Evolutionary conservation across 1,284 basidiomycete genomes (phyloP), one percentile per base, ranked within the genome.

Genomic region (Leccinum fallax): DNA sequence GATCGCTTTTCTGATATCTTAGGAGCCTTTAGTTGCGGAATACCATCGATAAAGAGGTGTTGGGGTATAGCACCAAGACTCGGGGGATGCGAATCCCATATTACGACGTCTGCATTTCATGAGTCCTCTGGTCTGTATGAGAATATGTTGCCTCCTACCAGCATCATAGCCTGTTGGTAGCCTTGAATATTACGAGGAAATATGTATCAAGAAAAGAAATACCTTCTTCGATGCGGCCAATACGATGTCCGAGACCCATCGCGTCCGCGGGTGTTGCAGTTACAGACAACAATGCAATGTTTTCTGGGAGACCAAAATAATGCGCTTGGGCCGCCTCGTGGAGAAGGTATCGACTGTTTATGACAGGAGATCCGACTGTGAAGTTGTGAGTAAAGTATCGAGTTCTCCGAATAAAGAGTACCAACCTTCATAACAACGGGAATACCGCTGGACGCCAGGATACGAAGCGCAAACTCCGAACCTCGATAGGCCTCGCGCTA

Each of bases 21-120:
- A 0, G 82, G 78, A 4, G 79, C 68, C 32, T 77, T 76, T 53
- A 90, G 79, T 67, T 90, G 88, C 10, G 82, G 66, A 52, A 88
- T 81, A 4, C 88, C 87, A 67, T 90, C 88, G 61, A 90, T 86
- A 81, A 86, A 90, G 48, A 89, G 87, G 65, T 85, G 83, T 13
- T 68, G 85, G 74, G 78, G 89, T 73, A 75, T 85, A 71, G 69
- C 75, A 46, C 78, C 80, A 32, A 88, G 76, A 8, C 80, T 74
- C 21, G 90, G 80, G 0, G 88, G 88, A 73, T 88, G 78, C 54
- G 75, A 78, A 63, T 81, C 77, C 79, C 80, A 80, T n/a, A 85
- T 68, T 7, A 82, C 78, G 6, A 80, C 49, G 58, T 79, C 80
- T 59, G 76, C 75, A 36, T 34, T 16, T 30, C 24, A 21, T 69